phyloP scores from a whole-genome alignment of 208 protist genomes.

The Histomonas meleagridis region DNA sequence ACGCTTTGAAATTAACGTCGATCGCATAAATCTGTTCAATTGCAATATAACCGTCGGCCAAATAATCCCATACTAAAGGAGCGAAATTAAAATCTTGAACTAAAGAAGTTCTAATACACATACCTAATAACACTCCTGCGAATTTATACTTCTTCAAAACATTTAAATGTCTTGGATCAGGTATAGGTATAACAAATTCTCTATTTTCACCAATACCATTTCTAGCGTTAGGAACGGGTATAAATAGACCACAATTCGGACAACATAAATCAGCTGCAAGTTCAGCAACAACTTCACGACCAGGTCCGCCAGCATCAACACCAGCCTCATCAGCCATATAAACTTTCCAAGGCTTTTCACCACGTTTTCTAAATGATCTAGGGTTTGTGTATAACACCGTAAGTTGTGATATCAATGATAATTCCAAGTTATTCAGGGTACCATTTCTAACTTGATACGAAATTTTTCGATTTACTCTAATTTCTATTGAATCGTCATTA shows the following conservation, averaged over 20 bases:
- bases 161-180: background rate
- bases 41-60: background rate
- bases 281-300: background rate
- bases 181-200: background rate
- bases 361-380: too few relatives aligned
- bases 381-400: too few relatives aligned
- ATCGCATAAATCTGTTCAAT: background rate
- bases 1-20: background rate
- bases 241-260: background rate
- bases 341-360: background rate
- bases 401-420: background rate
- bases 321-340: background rate
- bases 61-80: background rate
- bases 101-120: background rate
- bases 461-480: background rate
- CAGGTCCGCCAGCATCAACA: background rate
- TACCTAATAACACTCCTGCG: background rate
- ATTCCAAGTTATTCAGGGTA: background rate
- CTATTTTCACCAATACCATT: too few relatives aligned
- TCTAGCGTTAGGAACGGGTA: background rate
- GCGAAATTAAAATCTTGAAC: slow-evolving; percentile 4
- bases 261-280: background rate
- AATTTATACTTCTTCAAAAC: background rate
- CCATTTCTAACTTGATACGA: background rate
- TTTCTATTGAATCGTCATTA: background rate